A percentile compares a stretch with the other conserved stretches of the same genome.
These are phyloP conservation scores for Rhodosporidiobolus sp. DNA, from an alignment of 768 basidiomycete genomes.

Conservation along the genomic window DNA sequence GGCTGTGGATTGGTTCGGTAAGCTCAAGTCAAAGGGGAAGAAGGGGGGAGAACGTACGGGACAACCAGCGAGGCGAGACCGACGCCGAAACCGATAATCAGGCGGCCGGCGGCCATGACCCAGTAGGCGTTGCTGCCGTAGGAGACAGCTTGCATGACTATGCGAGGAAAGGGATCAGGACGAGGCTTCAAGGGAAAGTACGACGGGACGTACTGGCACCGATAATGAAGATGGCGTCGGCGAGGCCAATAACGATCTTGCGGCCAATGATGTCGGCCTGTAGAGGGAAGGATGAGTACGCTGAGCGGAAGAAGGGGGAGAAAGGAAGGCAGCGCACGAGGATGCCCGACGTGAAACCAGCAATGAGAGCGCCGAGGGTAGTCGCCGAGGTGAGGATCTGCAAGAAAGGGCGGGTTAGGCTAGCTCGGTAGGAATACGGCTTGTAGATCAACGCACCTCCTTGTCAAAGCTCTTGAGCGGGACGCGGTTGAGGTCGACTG, in stretches of 20 bases:
- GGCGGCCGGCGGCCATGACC: constrained; percentile 68
- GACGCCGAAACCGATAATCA: constrained; percentile 60
- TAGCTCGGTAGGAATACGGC: accelerated
- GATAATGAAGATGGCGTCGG: constrained; percentile 36
- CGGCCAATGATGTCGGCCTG: constrained; percentile 34
- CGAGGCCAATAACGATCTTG: constrained; percentile 39
- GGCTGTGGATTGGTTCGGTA: constrained; percentile 25
- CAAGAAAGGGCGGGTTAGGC: not conserved
- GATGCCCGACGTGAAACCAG: constrained; percentile 34
- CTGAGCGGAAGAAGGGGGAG: not conserved
- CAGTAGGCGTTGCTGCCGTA: constrained; percentile 30
- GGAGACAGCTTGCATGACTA: constrained; percentile 39
- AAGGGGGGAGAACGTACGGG: constrained; percentile 48
- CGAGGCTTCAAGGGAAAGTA: too few species aligned
- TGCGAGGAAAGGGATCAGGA: not conserved
- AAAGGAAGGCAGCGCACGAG: not conserved
- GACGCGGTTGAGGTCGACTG: constrained; percentile 20
- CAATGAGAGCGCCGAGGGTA: constrained; percentile 38
- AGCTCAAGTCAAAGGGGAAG: not conserved
- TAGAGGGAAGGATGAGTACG: not conserved
- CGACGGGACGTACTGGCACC: constrained; percentile 15
- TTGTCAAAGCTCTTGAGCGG: constrained; percentile 29
- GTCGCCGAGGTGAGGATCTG: constrained; percentile 40
- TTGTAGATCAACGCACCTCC: constrained; percentile 22
- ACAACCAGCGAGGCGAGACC: constrained; percentile 65